phyloP scores from a whole-genome alignment of 148 eudicot genomes.

The Nepenthes gracilis region DNA sequence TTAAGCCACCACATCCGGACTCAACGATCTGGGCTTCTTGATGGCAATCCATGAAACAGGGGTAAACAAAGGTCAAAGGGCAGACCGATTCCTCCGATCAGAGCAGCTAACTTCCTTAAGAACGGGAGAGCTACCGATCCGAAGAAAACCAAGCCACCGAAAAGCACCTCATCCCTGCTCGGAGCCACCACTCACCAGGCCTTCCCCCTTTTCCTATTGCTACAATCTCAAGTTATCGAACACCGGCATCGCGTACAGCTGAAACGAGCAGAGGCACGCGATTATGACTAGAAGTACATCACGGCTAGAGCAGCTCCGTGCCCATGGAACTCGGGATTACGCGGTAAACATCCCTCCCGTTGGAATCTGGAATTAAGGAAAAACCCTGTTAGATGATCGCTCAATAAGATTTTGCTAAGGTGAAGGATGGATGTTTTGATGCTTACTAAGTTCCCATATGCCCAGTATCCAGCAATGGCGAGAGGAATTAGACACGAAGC shows the following conservation, averaged over 20 bases:
- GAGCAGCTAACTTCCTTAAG: conserved; percentile 12
- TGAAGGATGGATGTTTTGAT: neutral
- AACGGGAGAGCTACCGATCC: conserved; percentile 27
- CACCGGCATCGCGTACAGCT: conserved; percentile 27
- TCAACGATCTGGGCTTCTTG: conserved; percentile 20
- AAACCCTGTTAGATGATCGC: neutral
- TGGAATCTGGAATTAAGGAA: conserved; percentile 11
- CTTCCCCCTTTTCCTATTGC: conserved; percentile 7
- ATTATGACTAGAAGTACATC: conserved; percentile 14
- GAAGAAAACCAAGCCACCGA: conserved; percentile 13
- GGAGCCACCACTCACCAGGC: conserved; percentile 17
- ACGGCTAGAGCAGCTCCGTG: conserved; percentile 11
- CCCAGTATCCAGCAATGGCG: conserved; percentile 26
- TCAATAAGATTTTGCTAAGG: neutral
- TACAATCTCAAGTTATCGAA: conserved; percentile 22
- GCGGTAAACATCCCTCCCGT: conserved; percentile 20
- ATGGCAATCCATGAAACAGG: conserved; percentile 34
- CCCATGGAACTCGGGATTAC: conserved; percentile 11
- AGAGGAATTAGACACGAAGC: conserved; percentile 18
- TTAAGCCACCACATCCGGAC: conserved; percentile 23
- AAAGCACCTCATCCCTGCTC: conserved; percentile 12
- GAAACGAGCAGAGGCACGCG: conserved; percentile 24
- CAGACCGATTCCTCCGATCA: conserved; percentile 20
- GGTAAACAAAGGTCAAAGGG: conserved; percentile 28
- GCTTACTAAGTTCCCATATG: conserved; percentile 21